A percentile compares a stretch with the other conserved stretches of the same genome.
Evolutionary conservation across 441 rosid species (phyloP).

Genomic region (Populus hybrid): DNA sequence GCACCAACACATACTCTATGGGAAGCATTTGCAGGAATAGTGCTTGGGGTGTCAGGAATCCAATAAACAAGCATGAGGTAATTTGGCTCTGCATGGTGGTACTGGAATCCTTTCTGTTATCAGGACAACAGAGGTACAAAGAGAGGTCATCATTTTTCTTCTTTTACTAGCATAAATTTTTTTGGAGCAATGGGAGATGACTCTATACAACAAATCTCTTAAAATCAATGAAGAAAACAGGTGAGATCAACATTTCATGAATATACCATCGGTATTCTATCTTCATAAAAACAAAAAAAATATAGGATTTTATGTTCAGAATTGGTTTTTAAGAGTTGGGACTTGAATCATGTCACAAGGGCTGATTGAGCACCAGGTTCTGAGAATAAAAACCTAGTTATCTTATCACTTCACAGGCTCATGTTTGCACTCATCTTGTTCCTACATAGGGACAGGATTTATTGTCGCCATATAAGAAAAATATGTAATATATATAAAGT

Average conservation of each 20-base stretch:
- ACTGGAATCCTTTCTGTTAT: conserved; percentile 70
- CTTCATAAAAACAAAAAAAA: background rate
- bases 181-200: background rate
- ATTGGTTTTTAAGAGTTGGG: background rate
- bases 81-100: conserved; percentile 83
- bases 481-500: background rate
- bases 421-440: background rate
- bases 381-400: background rate
- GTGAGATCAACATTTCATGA: background rate
- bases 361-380: background rate
- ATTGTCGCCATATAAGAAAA: background rate
- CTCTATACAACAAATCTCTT: background rate
- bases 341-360: background rate
- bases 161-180: background rate
- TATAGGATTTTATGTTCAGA: background rate
- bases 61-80: conserved; percentile 85
- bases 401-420: background rate
- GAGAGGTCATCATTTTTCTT: background rate
- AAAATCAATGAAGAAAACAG: background rate
- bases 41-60: conserved; percentile 65
- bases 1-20: conserved; percentile 75
- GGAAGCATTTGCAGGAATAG: conserved; percentile 79
- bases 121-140: conserved; percentile 4
- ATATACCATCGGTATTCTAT: background rate
- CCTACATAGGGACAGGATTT: background rate